Conservation (phyloP, 345 rosid genomes). For the Limnanthes douglasii region DNA sequence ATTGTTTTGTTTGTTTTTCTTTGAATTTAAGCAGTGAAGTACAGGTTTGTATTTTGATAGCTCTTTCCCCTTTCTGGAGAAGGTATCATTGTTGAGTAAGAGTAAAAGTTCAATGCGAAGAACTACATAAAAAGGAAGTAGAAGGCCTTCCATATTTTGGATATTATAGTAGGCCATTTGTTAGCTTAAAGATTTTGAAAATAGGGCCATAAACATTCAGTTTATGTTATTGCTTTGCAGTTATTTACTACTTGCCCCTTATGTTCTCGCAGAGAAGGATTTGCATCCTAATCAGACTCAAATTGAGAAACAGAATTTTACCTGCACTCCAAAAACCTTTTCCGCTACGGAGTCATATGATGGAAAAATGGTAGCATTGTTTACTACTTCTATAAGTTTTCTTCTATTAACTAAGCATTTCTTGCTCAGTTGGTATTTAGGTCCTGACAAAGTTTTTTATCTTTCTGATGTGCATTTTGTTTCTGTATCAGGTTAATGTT, state of each 20-base stretch:
- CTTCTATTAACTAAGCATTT: neutral
- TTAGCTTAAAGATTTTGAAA: neutral
- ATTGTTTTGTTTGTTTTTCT: neutral
- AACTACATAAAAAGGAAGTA: no score
- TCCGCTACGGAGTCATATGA: constrained; percentile 46
- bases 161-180: neutral
- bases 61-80: no score
- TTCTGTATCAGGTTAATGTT: constrained; percentile 55
- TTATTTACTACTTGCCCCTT: neutral
- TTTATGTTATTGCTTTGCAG: neutral
- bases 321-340: constrained; percentile 37
- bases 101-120: no score
- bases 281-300: constrained; percentile 22
- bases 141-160: neutral
- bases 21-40: no score
- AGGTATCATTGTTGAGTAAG: no score
- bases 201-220: neutral
- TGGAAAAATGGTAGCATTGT: constrained; percentile 46
- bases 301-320: constrained; percentile 28
- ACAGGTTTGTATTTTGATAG: no score
- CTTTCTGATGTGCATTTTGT: constrained; percentile 3
- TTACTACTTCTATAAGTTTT: constrained; percentile 4
- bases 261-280: constrained; percentile 29
- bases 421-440: neutral
- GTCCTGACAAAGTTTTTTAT: neutral